These are phyloP conservation scores for Phytophthora uliginosa DNA, from an alignment of 352 stramenopile species.

Conservation along the genomic window DNA sequence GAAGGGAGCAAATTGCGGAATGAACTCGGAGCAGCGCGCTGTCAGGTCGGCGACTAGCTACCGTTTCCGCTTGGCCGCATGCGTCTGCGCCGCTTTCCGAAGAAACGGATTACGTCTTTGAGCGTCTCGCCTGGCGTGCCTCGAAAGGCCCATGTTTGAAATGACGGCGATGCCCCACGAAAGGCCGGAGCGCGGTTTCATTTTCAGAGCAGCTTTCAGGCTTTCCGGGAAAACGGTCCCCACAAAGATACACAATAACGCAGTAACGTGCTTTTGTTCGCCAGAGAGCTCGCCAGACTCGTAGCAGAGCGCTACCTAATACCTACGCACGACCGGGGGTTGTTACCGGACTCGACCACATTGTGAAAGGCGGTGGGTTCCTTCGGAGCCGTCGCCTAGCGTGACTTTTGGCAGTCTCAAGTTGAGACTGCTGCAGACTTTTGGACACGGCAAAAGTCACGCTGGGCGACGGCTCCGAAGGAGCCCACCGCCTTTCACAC, in stretches of 20 bases:
- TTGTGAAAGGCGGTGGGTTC: background rate
- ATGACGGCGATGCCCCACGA: background rate
- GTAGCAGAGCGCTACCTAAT: no score
- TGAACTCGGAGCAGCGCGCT: background rate
- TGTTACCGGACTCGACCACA: no score
- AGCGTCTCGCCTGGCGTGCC: background rate
- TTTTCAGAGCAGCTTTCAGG: background rate
- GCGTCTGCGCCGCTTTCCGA: background rate
- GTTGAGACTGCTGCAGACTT: no score
- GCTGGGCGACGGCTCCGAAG: background rate
- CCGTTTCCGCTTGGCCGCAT: background rate
- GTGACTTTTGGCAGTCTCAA: background rate
- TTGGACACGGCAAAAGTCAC: no score
- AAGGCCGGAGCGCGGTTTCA: background rate
- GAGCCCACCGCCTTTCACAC: background rate
- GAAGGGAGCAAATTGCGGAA: background rate
- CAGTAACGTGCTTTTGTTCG: background rate
- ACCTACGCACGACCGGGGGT: no score
- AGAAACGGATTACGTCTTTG: background rate
- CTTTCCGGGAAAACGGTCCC: background rate
- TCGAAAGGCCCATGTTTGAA: slow-evolving; percentile 1
- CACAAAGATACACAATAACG: background rate
- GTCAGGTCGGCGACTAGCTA: background rate
- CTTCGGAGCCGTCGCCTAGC: background rate
- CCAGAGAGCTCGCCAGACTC: background rate